phyloP scores from a whole-genome alignment of 2,329 filamentous ascomycete species.

The Claviceps africana region DNA sequence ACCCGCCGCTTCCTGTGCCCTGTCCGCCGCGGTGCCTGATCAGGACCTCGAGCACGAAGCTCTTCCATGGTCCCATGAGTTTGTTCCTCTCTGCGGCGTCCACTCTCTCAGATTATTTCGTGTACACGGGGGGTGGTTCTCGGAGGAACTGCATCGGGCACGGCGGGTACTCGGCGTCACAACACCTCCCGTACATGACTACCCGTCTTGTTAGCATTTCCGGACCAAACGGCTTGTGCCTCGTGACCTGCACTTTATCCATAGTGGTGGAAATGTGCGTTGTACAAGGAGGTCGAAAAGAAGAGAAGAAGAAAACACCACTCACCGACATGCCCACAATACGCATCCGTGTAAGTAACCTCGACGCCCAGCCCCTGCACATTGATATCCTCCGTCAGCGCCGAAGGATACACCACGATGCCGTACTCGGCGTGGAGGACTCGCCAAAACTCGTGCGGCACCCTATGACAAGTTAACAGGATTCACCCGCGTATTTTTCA shows the following conservation, averaged over 20 bases:
- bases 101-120: slow-evolving; percentile 7
- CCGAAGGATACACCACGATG: slow-evolving; percentile 27
- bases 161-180: slow-evolving; percentile 17
- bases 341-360: slow-evolving; percentile 24
- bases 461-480: too few relatives aligned
- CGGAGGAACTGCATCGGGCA: slow-evolving; percentile 25
- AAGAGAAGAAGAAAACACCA: too few relatives aligned
- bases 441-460: slow-evolving; percentile 25
- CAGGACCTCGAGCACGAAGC: too few relatives aligned
- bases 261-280: too few relatives aligned
- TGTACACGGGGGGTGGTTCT: slow-evolving; percentile 23
- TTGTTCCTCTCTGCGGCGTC: too few relatives aligned
- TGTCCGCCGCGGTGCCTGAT: too few relatives aligned
- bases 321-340: slow-evolving; percentile 22
- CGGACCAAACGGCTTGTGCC: neutral
- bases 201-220: neutral
- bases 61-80: too few relatives aligned
- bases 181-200: slow-evolving; percentile 23
- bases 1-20: too few relatives aligned
- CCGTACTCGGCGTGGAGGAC: slow-evolving; percentile 24
- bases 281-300: neutral
- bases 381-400: slow-evolving; percentile 22
- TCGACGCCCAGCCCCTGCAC: slow-evolving; percentile 18
- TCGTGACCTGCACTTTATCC: too few relatives aligned
- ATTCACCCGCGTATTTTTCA: too few relatives aligned